Evolutionary conservation across 1,284 basidiomycete genomes (phyloP).

Genomic region (Malassezia globosa): DNA sequence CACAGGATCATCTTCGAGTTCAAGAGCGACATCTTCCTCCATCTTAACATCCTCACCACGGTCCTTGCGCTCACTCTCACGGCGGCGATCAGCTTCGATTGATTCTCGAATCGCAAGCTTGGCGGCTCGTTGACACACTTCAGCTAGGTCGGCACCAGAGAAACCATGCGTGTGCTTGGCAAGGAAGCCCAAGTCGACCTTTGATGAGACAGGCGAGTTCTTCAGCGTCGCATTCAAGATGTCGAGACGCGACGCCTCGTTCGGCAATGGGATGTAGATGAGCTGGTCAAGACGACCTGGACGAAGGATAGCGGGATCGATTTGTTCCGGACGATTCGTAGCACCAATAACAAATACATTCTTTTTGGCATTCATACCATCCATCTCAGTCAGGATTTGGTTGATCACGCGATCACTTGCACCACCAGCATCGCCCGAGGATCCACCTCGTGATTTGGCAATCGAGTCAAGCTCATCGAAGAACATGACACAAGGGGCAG

Average conservation of each 20-base stretch:
- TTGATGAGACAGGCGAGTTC: slow-evolving; percentile 77
- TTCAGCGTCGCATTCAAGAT: slow-evolving; percentile 84
- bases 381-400: slow-evolving; percentile 95
- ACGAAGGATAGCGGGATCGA: slow-evolving; percentile 89
- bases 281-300: slow-evolving; percentile 84
- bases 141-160: slow-evolving; percentile 97
- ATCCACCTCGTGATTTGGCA: slow-evolving; percentile 81
- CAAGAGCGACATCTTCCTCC: slow-evolving; percentile 36
- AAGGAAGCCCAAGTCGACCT: slow-evolving; percentile 76
- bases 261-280: slow-evolving; percentile 57
- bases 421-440: slow-evolving; percentile 76
- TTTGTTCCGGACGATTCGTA: slow-evolving; percentile 97
- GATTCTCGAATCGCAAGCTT: slow-evolving; percentile 91
- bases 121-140: slow-evolving; percentile 94
- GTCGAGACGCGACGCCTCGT: slow-evolving; percentile 77
- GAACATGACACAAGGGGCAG: slow-evolving; percentile 99
- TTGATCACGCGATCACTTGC: slow-evolving; percentile 94
- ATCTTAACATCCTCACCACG: slow-evolving; percentile 21
- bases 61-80: slow-evolving; percentile 55
- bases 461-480: slow-evolving; percentile 99
- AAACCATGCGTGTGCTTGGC: slow-evolving; percentile 91
- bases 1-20: slow-evolving; percentile 78
- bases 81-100: slow-evolving; percentile 82
- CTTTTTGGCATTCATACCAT: slow-evolving; percentile 97
- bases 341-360: slow-evolving; percentile 98